phyloP scores from a whole-genome alignment of 2,329 filamentous ascomycete species.

The Peltaster fructicola region DNA sequence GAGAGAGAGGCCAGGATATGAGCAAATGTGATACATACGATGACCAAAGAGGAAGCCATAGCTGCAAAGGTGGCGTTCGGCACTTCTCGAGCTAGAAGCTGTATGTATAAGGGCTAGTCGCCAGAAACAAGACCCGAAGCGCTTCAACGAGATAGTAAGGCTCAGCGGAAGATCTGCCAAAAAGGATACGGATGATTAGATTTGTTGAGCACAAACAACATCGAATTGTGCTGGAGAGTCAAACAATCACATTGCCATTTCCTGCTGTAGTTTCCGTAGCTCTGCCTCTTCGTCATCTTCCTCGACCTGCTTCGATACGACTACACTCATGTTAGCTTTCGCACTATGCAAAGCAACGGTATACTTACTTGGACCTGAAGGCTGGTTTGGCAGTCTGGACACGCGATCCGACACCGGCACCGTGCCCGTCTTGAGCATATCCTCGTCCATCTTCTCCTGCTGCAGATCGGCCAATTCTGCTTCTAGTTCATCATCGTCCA shows the following conservation, averaged over 20 bases:
- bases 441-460: constrained; percentile 81
- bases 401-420: constrained; percentile 68
- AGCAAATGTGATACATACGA: not conserved
- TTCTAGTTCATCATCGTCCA: constrained; percentile 78
- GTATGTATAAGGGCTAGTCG: too few species aligned
- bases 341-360: not conserved
- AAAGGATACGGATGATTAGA: too few species aligned
- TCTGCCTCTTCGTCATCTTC: constrained; percentile 96
- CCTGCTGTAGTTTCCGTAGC: constrained; percentile 77
- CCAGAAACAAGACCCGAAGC: too few species aligned
- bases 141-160: too few species aligned
- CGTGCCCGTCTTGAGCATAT: constrained; percentile 77
- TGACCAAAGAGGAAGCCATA: constrained; percentile 1
- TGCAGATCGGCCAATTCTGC: constrained; percentile 72
- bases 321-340: not conserved
- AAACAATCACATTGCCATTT: constrained; percentile 93
- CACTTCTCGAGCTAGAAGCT: too few species aligned
- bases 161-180: too few species aligned
- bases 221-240: too few species aligned
- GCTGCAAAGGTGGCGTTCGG: too few species aligned
- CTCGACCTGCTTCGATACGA: constrained; percentile 23
- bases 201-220: too few species aligned
- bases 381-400: constrained; percentile 56
- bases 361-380: constrained; percentile 25
- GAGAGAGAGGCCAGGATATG: constrained; percentile 10